These are phyloP conservation scores for Talaromyces marneffei DNA, from an alignment of 2,329 filamentous ascomycete species.

Conservation along the genomic window DNA sequence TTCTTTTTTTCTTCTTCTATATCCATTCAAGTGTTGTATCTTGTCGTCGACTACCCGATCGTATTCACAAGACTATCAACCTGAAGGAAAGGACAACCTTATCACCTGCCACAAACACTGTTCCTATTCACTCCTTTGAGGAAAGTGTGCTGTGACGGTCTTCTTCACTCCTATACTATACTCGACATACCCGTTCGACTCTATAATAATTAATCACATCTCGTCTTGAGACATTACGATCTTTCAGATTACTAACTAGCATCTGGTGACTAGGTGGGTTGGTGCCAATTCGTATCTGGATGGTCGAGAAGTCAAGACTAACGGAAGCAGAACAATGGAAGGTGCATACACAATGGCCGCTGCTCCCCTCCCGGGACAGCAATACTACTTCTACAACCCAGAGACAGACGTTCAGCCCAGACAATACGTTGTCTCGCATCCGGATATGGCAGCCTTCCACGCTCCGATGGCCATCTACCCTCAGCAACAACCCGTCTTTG, in stretches of 20 bases:
- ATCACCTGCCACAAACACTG: not conserved
- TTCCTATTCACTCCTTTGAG: slow-evolving; percentile 11
- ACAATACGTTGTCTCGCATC: slow-evolving; percentile 46
- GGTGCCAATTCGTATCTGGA: no score
- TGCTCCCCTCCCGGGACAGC: slow-evolving; percentile 58
- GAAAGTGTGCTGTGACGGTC: slow-evolving; percentile 2
- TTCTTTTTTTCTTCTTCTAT: not conserved
- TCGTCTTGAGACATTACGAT: not conserved
- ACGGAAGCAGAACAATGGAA: slow-evolving; percentile 52
- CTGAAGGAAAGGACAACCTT: not conserved
- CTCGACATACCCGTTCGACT: slow-evolving; percentile 1
- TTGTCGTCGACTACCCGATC: not conserved
- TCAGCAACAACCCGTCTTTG: slow-evolving; percentile 20
- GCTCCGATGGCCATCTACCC: slow-evolving; percentile 31
- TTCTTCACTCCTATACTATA: not conserved
- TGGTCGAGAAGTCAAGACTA: no score
- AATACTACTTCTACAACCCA: slow-evolving; percentile 83
- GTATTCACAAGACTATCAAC: not conserved
- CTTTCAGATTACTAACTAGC: not conserved
- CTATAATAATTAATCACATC: slow-evolving; percentile 14
- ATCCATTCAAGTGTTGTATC: not conserved
- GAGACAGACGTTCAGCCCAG: slow-evolving; percentile 66
- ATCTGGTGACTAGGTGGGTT: slow-evolving; percentile 8
- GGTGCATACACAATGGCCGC: slow-evolving; percentile 51
- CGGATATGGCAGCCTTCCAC: slow-evolving; percentile 45